Base-by-base conservation (phyloP, 2,329 filamentous ascomycete species). In the Arthrinium puccinioides region DNA sequence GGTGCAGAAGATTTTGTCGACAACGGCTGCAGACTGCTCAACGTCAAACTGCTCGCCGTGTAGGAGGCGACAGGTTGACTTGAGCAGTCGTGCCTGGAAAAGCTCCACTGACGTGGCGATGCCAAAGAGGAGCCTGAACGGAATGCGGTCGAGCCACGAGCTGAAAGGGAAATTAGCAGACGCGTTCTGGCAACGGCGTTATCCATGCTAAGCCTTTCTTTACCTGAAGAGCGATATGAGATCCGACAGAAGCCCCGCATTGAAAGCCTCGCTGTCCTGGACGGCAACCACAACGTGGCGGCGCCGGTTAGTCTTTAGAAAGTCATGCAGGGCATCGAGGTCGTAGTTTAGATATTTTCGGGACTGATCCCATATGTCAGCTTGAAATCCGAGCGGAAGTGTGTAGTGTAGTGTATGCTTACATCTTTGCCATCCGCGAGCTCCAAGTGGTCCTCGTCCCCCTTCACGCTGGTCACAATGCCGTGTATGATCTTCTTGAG, bases 251-350 rank as follows among this genome's bases (percentile, higher is more conserved):
- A 92, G 60, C 21, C 65, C 64, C 32, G 76, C 76, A 48, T 89
- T 85, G 52, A 92, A 89, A 1, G 82, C 85, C 59, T 92, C 87
- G 44, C 84, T 87, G 52, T 92, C 86, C 55, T 88, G 82, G 41
- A 92, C 79, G 0, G 82, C 78, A 33, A 94, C 66, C 36, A 87
- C 72, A 9, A 90, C 72, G 47, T 78, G 76, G 27, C 72, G 60
- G 21, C 70, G 71, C 18, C 60, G 56, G 25, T 72, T 70, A 8
- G 67, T 62, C 41, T 67, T 69, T 11, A 79, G 66, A 56, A 74
- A 79, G 19, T 74, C 69, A 43, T 79, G 64, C 21, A 92, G 60
- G 18, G 83, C 77, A 49, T 85, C 81, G 13, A 92, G 69, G 51
- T 92, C 87, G 54, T 90, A 92, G 49, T 86, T 82, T 3, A 90